A percentile compares a stretch with the other conserved stretches of the same genome.
phyloP scores from a whole-genome alignment of 2,329 filamentous ascomycete genomes.

The Pyrenochaeta sp. region DNA sequence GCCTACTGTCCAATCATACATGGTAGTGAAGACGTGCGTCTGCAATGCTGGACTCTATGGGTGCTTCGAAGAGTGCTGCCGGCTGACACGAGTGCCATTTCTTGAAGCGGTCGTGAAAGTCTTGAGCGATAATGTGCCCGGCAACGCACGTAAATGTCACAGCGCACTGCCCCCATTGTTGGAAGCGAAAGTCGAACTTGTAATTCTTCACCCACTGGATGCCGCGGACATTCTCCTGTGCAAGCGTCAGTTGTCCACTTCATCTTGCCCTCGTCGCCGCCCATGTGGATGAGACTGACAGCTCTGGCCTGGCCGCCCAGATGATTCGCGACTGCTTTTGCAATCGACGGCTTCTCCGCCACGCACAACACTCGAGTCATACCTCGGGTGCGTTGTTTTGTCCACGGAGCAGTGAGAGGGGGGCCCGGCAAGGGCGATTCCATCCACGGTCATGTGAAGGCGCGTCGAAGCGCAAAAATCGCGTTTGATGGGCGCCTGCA shows the following conservation, averaged over 20 bases:
- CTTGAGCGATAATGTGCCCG: conserved; percentile 83
- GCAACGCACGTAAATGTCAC: conserved; percentile 95
- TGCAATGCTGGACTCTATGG: conserved; percentile 72
- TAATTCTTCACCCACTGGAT: conserved; percentile 93
- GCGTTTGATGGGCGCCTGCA: conserved; percentile 22
- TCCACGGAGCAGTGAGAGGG: conserved; percentile 13
- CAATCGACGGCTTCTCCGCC: conserved; percentile 91
- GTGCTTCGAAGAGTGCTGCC: conserved; percentile 80
- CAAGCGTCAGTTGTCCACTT: not conserved
- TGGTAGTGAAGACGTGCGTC: not conserved
- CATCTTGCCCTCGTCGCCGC: conserved; percentile 50
- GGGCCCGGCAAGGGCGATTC: not conserved
- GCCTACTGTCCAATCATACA: conserved; percentile 1
- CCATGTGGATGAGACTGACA: conserved; percentile 57
- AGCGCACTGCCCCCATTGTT: conserved; percentile 79
- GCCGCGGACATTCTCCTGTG: conserved; percentile 70
- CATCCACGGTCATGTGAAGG: conserved; percentile 44
- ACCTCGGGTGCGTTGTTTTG: not conserved
- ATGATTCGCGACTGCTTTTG: conserved; percentile 91
- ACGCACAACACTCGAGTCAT: conserved; percentile 70
- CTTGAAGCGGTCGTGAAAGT: conserved; percentile 78
- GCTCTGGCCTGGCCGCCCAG: conserved; percentile 80
- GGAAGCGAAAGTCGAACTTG: conserved; percentile 88
- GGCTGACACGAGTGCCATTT: conserved; percentile 86
- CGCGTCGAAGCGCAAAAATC: conserved; percentile 36